These are phyloP conservation scores for Botrytis medusae DNA, from an alignment of 2,329 filamentous ascomycete species.

Conservation along the genomic window DNA sequence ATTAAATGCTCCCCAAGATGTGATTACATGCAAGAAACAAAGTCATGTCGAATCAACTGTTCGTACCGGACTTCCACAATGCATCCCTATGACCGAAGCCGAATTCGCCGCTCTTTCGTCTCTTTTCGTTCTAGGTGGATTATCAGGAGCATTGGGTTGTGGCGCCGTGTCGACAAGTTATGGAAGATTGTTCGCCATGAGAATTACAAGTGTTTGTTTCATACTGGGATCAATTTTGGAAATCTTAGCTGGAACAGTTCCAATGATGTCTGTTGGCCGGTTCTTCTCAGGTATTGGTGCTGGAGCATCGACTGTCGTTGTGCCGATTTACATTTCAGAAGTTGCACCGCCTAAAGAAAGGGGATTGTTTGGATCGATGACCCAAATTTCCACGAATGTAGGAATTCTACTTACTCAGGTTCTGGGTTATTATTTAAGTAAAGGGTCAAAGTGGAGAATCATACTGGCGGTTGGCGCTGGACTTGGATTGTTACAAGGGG, in stretches of 20 bases:
- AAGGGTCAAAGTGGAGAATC: conserved; percentile 76
- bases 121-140: conserved; percentile 85
- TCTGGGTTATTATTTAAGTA: conserved; percentile 84
- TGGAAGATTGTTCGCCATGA: conserved; percentile 76
- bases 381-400: conserved; percentile 89
- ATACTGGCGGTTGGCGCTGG: conserved; percentile 73
- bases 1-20: conserved; percentile 91
- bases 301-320: conserved; percentile 86
- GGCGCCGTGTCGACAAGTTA: conserved; percentile 76
- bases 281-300: conserved; percentile 80
- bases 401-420: conserved; percentile 84
- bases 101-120: conserved; percentile 86
- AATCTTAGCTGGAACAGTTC: conserved; percentile 66
- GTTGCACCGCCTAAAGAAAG: conserved; percentile 72
- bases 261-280: conserved; percentile 69
- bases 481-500: conserved; percentile 64
- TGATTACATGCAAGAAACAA: conserved; percentile 79
- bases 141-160: conserved; percentile 76
- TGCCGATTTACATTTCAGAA: conserved; percentile 93
- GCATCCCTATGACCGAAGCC: conserved; percentile 81
- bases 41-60: conserved; percentile 43
- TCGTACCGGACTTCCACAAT: conserved; percentile 59
- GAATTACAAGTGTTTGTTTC: conserved; percentile 74
- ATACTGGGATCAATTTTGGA: conserved; percentile 73
- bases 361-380: conserved; percentile 80